Conservation (phyloP, 805 yeast genomes). For the Pichia rugopelliculosa region DNA sequence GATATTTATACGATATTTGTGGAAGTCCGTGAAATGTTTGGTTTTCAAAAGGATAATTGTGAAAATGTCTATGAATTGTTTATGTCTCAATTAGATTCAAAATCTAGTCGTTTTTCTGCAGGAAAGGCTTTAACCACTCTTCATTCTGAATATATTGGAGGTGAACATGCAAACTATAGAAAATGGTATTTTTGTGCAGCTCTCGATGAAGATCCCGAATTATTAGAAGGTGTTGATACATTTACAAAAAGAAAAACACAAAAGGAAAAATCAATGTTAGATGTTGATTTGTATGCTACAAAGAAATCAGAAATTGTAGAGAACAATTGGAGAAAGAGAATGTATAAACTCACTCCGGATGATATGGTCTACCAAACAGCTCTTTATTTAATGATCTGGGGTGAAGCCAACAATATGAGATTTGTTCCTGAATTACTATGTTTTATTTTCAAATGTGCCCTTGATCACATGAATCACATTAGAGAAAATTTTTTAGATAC, state of each 20-base stretch:
- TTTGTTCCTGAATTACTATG: constrained; percentile 45
- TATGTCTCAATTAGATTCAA: constrained; percentile 75
- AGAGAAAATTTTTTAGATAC: constrained; percentile 19
- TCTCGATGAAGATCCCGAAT: constrained; percentile 62
- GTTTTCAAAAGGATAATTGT: constrained; percentile 76
- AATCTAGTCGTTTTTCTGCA: constrained; percentile 74
- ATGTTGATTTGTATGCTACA: constrained; percentile 19
- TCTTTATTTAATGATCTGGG: constrained; percentile 61
- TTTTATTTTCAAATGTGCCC: constrained; percentile 50
- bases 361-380: constrained; percentile 64
- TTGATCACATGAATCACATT: constrained; percentile 38
- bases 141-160: constrained; percentile 91
- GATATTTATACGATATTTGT: constrained; percentile 57
- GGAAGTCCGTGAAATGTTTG: constrained; percentile 57
- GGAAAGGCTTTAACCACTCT: constrained; percentile 61
- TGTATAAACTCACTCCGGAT: constrained; percentile 44
- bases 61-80: constrained; percentile 76
- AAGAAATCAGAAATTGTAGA: constrained; percentile 64
- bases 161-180: constrained; percentile 75
- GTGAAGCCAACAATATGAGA: constrained; percentile 63
- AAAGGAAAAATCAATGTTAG: constrained; percentile 37
- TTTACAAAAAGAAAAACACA: constrained; percentile 53
- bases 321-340: constrained; percentile 65
- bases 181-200: constrained; percentile 92
- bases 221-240: constrained; percentile 51